Evolutionary conservation across 768 basidiomycete genomes (phyloP).

Genomic region (Calocybe indica): DNA sequence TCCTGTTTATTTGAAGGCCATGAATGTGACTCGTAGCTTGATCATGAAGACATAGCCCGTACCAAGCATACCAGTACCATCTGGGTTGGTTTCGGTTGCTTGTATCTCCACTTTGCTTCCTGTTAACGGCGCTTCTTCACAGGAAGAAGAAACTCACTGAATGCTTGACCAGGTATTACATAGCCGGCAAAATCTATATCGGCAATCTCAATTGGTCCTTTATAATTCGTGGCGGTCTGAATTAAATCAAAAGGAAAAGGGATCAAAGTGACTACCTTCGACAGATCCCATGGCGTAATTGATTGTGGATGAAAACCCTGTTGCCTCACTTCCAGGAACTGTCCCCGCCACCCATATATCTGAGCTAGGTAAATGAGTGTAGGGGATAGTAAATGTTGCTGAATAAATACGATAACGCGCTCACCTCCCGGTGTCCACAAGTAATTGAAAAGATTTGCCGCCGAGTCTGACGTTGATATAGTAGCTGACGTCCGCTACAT

Average conservation of each 20-base stretch:
- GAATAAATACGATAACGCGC: conserved; percentile 4
- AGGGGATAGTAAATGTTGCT: not conserved
- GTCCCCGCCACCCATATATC: conserved; percentile 55
- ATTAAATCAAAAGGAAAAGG: not conserved
- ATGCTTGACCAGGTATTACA: conserved; percentile 38
- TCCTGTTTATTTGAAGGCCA: conserved; percentile 26
- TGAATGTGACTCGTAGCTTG: not conserved
- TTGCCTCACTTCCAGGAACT: conserved; percentile 31
- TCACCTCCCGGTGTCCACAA: conserved; percentile 46
- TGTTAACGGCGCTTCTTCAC: not conserved
- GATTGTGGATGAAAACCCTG: conserved; percentile 33
- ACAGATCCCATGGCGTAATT: conserved; percentile 51
- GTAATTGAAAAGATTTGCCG: conserved; percentile 26
- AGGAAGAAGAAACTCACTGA: conserved; percentile 30
- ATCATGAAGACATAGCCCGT: not conserved
- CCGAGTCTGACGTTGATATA: conserved; percentile 31
- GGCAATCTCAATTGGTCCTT: conserved; percentile 42
- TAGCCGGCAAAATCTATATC: conserved; percentile 38
- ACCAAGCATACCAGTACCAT: conserved; percentile 25
- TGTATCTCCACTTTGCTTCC: conserved; percentile 31
- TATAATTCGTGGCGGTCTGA: not conserved
- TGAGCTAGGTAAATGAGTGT: conserved; percentile 33
- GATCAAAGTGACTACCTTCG: conserved; percentile 28
- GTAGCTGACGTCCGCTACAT: conserved; percentile 34
- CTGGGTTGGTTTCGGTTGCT: conserved; percentile 20